A percentile compares a stretch with the other conserved stretches of the same genome.
Conservation (phyloP, 225 moss, liverwort and hornwort genomes). For the Physcomitrellopsis africana region DNA sequence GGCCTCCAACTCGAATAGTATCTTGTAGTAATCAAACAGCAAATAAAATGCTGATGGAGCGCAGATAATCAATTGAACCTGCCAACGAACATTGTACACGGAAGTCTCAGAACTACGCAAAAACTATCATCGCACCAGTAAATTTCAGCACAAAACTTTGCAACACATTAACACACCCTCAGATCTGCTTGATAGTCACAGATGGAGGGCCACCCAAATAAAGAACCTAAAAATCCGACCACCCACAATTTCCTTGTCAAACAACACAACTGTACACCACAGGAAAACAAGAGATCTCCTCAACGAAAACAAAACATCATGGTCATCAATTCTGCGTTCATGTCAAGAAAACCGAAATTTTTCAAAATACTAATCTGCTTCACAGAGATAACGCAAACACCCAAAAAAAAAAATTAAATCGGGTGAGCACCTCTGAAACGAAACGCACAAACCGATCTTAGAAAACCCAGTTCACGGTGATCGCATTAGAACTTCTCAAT, state of each 20-base stretch:
- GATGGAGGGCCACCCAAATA: not conserved
- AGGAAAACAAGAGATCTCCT: not conserved
- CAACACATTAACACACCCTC: slow-evolving; percentile 2
- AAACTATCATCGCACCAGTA: not conserved
- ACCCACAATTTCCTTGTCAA: not conserved
- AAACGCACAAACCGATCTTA: not conserved
- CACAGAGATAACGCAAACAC: not conserved
- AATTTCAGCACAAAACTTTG: not conserved
- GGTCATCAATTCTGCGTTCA: not conserved
- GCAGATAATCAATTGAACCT: slow-evolving; percentile 16
- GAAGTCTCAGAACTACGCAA: not conserved
- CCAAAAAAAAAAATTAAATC: not conserved
- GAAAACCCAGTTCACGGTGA: not conserved
- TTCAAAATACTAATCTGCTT: not conserved
- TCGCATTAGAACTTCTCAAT: not conserved
- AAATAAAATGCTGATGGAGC: not conserved
- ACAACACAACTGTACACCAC: not conserved
- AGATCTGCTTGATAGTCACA: not conserved
- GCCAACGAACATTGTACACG: slow-evolving; percentile 12
- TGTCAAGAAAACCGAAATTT: not conserved
- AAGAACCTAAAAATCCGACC: not conserved
- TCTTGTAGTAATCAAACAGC: slow-evolving; percentile 8
- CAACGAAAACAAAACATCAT: not conserved
- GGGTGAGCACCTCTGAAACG: not conserved
- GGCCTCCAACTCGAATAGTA: slow-evolving; percentile 1